phyloP scores from a whole-genome alignment of 371 early-diverging fungal genomes.

The Circinella minor region DNA sequence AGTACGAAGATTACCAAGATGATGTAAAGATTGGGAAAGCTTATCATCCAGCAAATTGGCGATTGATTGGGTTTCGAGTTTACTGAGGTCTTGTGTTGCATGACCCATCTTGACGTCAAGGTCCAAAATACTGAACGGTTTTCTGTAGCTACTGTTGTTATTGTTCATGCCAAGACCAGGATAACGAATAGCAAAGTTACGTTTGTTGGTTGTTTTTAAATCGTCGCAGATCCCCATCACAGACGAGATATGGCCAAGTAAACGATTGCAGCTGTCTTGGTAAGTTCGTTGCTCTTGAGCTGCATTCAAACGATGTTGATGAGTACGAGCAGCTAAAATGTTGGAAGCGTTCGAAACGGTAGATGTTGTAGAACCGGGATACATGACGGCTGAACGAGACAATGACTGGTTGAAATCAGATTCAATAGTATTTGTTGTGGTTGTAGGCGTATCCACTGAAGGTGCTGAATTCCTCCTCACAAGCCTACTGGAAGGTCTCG shows the following conservation, averaged over 20 bases:
- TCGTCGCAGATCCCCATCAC: conserved; percentile 64
- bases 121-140: conserved; percentile 55
- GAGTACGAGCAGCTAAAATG: conserved; percentile 29
- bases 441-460: background rate
- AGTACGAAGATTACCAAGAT: conserved; percentile 78
- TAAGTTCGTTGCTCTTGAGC: conserved; percentile 68
- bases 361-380: background rate
- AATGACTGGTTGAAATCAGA: conserved; percentile 1
- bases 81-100: conserved; percentile 43
- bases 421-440: background rate
- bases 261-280: conserved; percentile 70
- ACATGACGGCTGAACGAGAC: conserved; percentile 5
- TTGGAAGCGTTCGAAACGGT: background rate
- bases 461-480: conserved; percentile 14
- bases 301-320: conserved; percentile 48
- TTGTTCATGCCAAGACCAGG: conserved; percentile 14
- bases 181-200: conserved; percentile 23
- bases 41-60: conserved; percentile 72
- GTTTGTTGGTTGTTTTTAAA: conserved; percentile 33
- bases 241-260: conserved; percentile 60
- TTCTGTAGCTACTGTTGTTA: conserved; percentile 9
- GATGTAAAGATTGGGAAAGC: conserved; percentile 64
- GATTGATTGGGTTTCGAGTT: conserved; percentile 69
- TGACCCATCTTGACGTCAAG: conserved; percentile 71
- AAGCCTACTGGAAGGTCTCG: conserved; percentile 6